Conservation (phyloP, 768 basidiomycete species). For the Daedaleopsis sinensis region DNA sequence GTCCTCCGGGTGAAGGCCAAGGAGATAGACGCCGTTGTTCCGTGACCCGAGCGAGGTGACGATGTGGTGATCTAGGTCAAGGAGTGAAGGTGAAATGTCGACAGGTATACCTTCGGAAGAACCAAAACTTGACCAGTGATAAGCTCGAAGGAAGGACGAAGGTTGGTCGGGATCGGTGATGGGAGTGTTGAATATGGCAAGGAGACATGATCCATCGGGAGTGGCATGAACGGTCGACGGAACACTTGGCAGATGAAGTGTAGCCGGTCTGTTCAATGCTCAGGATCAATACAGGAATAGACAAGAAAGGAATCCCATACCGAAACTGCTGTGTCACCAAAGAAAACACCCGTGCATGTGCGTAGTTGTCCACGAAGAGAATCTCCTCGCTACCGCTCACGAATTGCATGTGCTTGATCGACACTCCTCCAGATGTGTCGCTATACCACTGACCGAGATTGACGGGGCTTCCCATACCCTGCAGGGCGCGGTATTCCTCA, state of each 20-base stretch:
- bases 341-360: conserved; percentile 54
- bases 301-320: conserved; percentile 32
- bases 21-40: conserved; percentile 44
- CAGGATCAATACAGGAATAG: not conserved
- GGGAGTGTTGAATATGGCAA: conserved; percentile 35
- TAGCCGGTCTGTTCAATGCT: conserved; percentile 42
- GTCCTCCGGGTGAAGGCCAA: conserved; percentile 40
- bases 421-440: conserved; percentile 11
- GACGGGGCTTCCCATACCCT: conserved; percentile 43
- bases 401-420: conserved; percentile 44
- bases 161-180: conserved; percentile 14
- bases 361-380: conserved; percentile 47
- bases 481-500: conserved; percentile 44
- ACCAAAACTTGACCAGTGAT: conserved; percentile 63
- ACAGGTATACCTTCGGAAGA: conserved; percentile 47
- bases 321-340: conserved; percentile 55
- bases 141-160: conserved; percentile 42
- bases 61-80: conserved; percentile 22
- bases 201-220: conserved; percentile 57
- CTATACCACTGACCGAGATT: conserved; percentile 49
- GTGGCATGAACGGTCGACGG: conserved; percentile 47
- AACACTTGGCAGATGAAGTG: conserved; percentile 38
- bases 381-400: conserved; percentile 56
- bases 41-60: conserved; percentile 51
- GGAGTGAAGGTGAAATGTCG: conserved; percentile 31